phyloP scores from a whole-genome alignment of 1,284 basidiomycete genomes.

The Ganoderma multipileum region DNA sequence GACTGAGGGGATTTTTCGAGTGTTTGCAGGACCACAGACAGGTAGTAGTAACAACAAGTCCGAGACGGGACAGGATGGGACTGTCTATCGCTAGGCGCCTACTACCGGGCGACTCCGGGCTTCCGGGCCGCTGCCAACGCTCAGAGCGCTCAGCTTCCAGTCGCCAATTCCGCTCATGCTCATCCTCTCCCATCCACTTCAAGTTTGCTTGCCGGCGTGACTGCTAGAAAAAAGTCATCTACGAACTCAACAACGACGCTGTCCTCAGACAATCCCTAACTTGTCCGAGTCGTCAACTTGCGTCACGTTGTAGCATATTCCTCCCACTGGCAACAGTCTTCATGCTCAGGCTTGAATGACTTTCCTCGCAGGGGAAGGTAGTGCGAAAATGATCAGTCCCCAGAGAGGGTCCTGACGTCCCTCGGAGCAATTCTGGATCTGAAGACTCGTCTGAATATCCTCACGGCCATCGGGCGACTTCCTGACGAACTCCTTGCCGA shows the following conservation, averaged over 20 bases:
- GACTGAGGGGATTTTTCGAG: not conserved
- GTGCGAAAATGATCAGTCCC: not conserved
- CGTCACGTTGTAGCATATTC: not conserved
- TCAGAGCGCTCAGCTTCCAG: no score
- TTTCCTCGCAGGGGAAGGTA: not conserved
- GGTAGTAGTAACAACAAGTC: no score
- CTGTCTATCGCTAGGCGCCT: not conserved
- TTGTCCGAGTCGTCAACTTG: not conserved
- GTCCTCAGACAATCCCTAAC: not conserved
- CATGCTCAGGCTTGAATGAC: not conserved
- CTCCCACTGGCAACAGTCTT: not conserved
- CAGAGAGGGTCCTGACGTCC: not conserved
- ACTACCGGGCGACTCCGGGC: not conserved
- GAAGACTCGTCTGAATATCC: constrained; percentile 3
- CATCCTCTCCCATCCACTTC: no score
- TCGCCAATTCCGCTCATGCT: no score
- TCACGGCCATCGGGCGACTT: constrained; percentile 6
- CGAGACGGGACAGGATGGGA: no score
- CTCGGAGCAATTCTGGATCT: not conserved
- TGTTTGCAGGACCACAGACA: no score
- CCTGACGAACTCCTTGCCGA: constrained; percentile 9
- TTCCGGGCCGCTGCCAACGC: no score
- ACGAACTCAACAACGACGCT: not conserved
- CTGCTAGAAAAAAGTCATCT: not conserved
- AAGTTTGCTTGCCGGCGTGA: not conserved